Evolutionary conservation across 352 stramenopile genomes (phyloP).

Genomic region (Globisporangium solare): DNA sequence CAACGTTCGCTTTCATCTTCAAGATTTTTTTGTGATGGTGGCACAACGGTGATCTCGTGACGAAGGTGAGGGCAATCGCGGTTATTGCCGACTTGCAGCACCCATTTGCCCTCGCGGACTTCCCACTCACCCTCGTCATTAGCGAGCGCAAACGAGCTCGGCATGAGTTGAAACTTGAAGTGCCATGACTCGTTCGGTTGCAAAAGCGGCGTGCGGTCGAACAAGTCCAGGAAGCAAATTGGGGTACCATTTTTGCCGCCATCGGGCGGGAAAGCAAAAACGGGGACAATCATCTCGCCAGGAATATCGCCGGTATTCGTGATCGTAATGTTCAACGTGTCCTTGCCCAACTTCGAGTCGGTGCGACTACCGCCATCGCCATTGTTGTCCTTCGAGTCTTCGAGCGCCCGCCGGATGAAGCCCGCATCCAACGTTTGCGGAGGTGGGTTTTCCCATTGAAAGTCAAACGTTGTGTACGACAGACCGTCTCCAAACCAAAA

Average conservation of each 20-base stretch:
- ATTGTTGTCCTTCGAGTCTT: background rate
- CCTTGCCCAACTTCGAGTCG: constrained; percentile 10
- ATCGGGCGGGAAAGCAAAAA: constrained; percentile 29
- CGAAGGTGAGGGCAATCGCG: constrained; percentile 8
- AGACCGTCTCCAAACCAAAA: constrained; percentile 77
- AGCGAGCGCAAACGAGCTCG: constrained; percentile 36
- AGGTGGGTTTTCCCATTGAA: constrained; percentile 27
- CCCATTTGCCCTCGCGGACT: constrained; percentile 37
- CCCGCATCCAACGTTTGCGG: constrained; percentile 9
- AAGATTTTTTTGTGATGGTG: too few relatives aligned
- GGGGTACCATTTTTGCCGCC: constrained; percentile 28
- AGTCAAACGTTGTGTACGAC: constrained; percentile 69
- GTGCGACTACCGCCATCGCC: too few relatives aligned
- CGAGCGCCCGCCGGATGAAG: constrained; percentile 15
- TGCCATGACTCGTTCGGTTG: constrained; percentile 15
- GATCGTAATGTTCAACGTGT: constrained; percentile 30
- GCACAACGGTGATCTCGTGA: constrained; percentile 23
- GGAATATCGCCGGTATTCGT: constrained; percentile 35
- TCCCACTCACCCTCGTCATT: constrained; percentile 31
- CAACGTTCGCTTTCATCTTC: background rate
- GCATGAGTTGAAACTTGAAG: constrained; percentile 29
- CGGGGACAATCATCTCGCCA: constrained; percentile 39
- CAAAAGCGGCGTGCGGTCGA: constrained; percentile 45
- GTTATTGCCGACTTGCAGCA: constrained; percentile 21
- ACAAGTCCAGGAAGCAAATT: constrained; percentile 46